Evolutionary conservation across 73 alveolate species (phyloP), one percentile per base, ranked within the genome.

Genomic region (Durusdinium trenchii): DNA sequence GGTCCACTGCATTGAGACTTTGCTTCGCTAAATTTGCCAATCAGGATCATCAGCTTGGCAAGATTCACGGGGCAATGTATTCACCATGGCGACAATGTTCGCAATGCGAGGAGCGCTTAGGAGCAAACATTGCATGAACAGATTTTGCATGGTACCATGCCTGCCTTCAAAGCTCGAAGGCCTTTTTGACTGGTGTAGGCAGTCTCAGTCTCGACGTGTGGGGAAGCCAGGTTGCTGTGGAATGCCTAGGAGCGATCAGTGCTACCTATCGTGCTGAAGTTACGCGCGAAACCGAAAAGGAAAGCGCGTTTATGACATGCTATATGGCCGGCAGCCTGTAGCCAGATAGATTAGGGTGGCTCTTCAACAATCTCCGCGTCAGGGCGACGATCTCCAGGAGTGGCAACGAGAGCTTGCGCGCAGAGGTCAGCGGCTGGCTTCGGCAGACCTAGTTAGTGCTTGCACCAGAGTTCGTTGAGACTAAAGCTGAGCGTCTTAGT

Each of bases 331-430:
- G 40, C 35, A 30, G 84, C 5, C 40, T n/a, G n/a, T n/a, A n/a
- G n/a, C n/a, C n/a, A n/a, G n/a, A n/a, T n/a, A n/a, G n/a, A n/a
- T n/a, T 86, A 6, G 84, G 54, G 30, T 86, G 83, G 82, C 42
- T 86, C 38, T 64, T 86, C 83, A 61, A 86, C 84, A 86, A 60
- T 30, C 45, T 86, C 46, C 60, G 82, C 4, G 42, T 86, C 20
- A 42, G 82, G 95, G 20, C 61, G 6, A 38, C 81, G 18, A 61
- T 57, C 14, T 46, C 95, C 64, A 42, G 30, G 5, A 9, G 42
- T 1, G 95, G 67, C 38, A 86, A 86, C 62, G 95, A 86, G 40
- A 64, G 83, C 83, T 26, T 86, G 48, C 95, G 61, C 45, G 95
- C 95, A 7, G 95, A 86, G 48, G 43, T 86, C 38, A 61, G 45